Evolutionary conservation across 1,284 basidiomycete species (phyloP).

Genomic region (Ustilago shanxiensis): DNA sequence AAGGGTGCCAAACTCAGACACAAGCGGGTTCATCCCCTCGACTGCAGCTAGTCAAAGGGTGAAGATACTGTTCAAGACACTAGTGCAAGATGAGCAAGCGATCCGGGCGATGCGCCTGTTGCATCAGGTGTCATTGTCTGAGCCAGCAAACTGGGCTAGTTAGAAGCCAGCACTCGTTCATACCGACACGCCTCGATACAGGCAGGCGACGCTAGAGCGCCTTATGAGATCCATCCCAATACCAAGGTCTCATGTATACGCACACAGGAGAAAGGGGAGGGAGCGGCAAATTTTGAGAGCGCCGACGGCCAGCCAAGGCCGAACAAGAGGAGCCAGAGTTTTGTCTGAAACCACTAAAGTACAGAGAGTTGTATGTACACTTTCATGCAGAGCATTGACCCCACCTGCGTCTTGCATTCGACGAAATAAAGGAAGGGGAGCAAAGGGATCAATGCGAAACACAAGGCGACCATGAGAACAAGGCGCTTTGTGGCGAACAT

Average conservation of each 20-base stretch:
- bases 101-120: slow-evolving; percentile 4
- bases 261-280: slow-evolving; percentile 10
- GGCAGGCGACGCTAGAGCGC: slow-evolving; percentile 26
- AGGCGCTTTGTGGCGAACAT: slow-evolving; percentile 4
- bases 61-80: not conserved
- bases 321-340: not conserved
- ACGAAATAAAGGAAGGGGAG: not conserved
- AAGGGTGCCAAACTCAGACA: not conserved
- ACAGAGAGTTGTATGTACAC: not conserved
- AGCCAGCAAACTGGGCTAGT: not conserved
- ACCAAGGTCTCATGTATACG: not conserved
- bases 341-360: slow-evolving; percentile 11
- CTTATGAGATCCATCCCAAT: slow-evolving; percentile 7
- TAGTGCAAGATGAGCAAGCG: slow-evolving; percentile 5
- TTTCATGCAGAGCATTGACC: slow-evolving; percentile 18
- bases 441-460: not conserved
- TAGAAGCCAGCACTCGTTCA: not conserved
- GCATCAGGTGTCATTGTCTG: not conserved
- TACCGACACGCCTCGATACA: not conserved
- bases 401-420: slow-evolving; percentile 5
- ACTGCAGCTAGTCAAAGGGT: not conserved
- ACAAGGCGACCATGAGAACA: not conserved
- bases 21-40: not conserved
- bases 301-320: slow-evolving; percentile 1
- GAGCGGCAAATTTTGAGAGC: slow-evolving; percentile 19